Evolutionary conservation across 768 basidiomycete genomes (phyloP).

Genomic region (Macrocybe gigantea): DNA sequence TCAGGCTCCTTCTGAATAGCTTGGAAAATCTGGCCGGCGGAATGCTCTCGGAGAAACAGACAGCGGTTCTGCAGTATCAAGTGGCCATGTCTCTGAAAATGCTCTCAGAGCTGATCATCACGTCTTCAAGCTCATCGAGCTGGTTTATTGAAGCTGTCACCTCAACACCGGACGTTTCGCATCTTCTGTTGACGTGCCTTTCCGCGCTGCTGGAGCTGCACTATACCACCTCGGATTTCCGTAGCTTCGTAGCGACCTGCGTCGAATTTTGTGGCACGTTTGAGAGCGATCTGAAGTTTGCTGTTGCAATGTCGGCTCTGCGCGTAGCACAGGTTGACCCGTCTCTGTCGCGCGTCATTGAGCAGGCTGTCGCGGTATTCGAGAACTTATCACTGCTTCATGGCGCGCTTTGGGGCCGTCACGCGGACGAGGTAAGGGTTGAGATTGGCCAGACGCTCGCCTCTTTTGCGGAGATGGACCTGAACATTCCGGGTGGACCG

Average conservation of each 20-base stretch:
- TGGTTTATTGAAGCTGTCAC: slow-evolving; percentile 41
- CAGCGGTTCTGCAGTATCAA: slow-evolving; percentile 39
- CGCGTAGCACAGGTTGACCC: slow-evolving; percentile 24
- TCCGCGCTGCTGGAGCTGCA: slow-evolving; percentile 41
- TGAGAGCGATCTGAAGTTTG: slow-evolving; percentile 21
- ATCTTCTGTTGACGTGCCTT: slow-evolving; percentile 35
- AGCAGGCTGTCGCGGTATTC: neutral
- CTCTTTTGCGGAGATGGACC: slow-evolving; percentile 19
- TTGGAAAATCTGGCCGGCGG: slow-evolving; percentile 29
- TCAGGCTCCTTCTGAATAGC: slow-evolving; percentile 41
- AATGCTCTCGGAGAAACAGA: slow-evolving; percentile 22
- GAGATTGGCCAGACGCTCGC: slow-evolving; percentile 30
- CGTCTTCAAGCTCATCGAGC: slow-evolving; percentile 28
- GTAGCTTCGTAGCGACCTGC: slow-evolving; percentile 29
- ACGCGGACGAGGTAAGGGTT: slow-evolving; percentile 20
- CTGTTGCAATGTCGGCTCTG: slow-evolving; percentile 25
- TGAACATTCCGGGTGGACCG: slow-evolving; percentile 21
- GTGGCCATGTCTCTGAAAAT: slow-evolving; percentile 45
- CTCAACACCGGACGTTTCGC: slow-evolving; percentile 36
- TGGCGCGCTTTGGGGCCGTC: slow-evolving; percentile 1
- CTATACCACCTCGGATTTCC: slow-evolving; percentile 38
- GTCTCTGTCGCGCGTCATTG: slow-evolving; percentile 11
- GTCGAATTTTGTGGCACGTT: slow-evolving; percentile 19
- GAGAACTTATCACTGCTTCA: slow-evolving; percentile 10
- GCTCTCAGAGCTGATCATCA: slow-evolving; percentile 35